Conservation (phyloP, 768 basidiomycete species). For the Tulasnella sp. region DNA sequence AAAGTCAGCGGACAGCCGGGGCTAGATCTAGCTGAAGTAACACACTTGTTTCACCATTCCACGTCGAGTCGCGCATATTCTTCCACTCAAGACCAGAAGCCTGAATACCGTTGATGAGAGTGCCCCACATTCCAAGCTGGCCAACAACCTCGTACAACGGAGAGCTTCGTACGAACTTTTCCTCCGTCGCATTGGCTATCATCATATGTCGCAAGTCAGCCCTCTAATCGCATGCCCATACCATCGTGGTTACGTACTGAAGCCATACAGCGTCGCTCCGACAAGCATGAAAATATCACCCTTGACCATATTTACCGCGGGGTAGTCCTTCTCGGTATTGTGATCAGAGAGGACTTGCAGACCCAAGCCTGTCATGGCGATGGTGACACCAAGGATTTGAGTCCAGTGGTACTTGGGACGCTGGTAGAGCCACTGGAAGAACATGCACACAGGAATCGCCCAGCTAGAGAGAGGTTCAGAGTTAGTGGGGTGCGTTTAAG, state of each 20-base stretch:
- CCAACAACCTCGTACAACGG: constrained; percentile 85
- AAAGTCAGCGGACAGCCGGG: not conserved
- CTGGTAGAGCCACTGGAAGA: constrained; percentile 80
- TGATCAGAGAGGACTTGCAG: constrained; percentile 73
- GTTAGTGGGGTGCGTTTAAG: not conserved
- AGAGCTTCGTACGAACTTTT: constrained; percentile 70
- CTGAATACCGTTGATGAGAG: constrained; percentile 66
- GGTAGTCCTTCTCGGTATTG: constrained; percentile 67
- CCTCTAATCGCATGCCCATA: not conserved
- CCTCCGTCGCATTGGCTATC: constrained; percentile 79
- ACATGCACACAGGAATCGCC: constrained; percentile 82
- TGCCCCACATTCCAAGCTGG: constrained; percentile 79
- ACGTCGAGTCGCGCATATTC: constrained; percentile 54
- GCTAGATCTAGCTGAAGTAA: not conserved
- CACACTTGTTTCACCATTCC: constrained; percentile 66
- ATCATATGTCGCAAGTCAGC: not conserved
- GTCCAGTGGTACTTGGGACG: constrained; percentile 74
- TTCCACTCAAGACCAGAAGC: constrained; percentile 66
- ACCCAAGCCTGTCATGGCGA: constrained; percentile 69
- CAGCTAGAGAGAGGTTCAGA: constrained; percentile 40
- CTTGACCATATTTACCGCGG: constrained; percentile 56
- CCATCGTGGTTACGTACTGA: constrained; percentile 47
- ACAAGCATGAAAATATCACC: constrained; percentile 84
- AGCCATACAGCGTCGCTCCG: constrained; percentile 78
- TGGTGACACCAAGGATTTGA: constrained; percentile 63